These are phyloP conservation scores for Jaenimonas drosophilae DNA, from an alignment of 208 protist species.

Conservation along the genomic window DNA sequence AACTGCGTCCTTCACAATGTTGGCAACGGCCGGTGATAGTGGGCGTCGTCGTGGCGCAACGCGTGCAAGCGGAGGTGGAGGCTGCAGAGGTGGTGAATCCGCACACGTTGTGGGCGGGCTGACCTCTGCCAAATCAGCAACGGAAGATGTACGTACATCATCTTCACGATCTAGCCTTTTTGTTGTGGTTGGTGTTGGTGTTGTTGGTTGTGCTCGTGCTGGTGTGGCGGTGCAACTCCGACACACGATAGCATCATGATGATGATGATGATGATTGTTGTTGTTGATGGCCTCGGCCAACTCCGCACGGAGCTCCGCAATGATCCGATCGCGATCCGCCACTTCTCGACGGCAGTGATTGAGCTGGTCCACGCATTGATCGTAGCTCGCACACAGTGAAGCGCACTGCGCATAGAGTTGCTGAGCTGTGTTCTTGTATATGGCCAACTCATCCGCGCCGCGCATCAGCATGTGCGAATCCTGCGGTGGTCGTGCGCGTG, in stretches of 20 bases:
- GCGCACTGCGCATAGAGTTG: conserved; percentile 45
- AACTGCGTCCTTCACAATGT: too few species aligned
- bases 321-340: conserved; percentile 9
- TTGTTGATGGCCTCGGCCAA: conserved; percentile 3
- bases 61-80: background rate
- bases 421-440: conserved; percentile 30
- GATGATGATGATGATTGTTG: conserved; percentile 3
- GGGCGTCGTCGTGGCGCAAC: too few species aligned
- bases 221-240: background rate
- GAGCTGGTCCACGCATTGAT: conserved; percentile 47
- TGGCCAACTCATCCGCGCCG: conserved; percentile 9
- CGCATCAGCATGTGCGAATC: conserved; percentile 5
- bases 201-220: too few species aligned
- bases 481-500: too few species aligned
- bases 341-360: conserved; percentile 7
- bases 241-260: background rate
- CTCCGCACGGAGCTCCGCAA: conserved; percentile 13
- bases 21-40: too few species aligned
- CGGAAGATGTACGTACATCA: background rate
- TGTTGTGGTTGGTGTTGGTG: background rate
- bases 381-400: conserved; percentile 44
- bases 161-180: background rate
- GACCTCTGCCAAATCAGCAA: background rate
- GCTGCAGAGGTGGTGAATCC: background rate
- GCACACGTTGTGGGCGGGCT: background rate